Evolutionary conservation across 2,329 filamentous ascomycete species (phyloP).

Genomic region (Blumeriella jaapii): DNA sequence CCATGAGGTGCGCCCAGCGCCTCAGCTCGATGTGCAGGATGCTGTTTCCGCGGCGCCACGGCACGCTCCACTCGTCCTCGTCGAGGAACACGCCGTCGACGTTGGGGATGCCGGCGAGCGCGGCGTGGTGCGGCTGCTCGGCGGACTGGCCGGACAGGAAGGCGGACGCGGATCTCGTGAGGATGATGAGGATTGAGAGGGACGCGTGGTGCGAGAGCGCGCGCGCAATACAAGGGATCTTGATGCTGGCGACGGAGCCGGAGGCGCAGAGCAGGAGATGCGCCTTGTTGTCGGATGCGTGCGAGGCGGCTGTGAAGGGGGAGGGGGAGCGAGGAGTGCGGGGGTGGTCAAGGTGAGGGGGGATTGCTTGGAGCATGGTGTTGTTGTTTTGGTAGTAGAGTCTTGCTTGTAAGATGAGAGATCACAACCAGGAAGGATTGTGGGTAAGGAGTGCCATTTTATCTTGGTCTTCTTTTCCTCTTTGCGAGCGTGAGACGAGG

Average conservation of each 20-base stretch:
- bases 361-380: conserved; percentile 17
- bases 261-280: conserved; percentile 56
- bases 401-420: no score
- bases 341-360: conserved; percentile 9
- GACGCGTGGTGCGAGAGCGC: conserved; percentile 39
- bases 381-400: not conserved
- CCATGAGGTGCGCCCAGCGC: conserved; percentile 68
- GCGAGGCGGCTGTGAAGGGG: conserved; percentile 23
- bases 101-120: conserved; percentile 48
- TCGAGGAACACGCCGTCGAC: conserved; percentile 77
- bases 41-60: conserved; percentile 66
- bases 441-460: not conserved
- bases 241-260: conserved; percentile 81
- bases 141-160: conserved; percentile 67
- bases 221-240: conserved; percentile 55
- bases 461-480: not conserved
- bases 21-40: conserved; percentile 89
- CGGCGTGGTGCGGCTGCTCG: conserved; percentile 62
- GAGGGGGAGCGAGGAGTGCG: conserved; percentile 4
- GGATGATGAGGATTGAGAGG: conserved; percentile 73
- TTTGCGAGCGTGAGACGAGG: no score
- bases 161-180: conserved; percentile 60
- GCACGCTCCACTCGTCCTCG: conserved; percentile 69
- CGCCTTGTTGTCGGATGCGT: conserved; percentile 37
- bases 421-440: no score